Evolutionary conservation across 2,329 filamentous ascomycete species (phyloP).

Genomic region (Neopestalotiopsis clavispora): DNA sequence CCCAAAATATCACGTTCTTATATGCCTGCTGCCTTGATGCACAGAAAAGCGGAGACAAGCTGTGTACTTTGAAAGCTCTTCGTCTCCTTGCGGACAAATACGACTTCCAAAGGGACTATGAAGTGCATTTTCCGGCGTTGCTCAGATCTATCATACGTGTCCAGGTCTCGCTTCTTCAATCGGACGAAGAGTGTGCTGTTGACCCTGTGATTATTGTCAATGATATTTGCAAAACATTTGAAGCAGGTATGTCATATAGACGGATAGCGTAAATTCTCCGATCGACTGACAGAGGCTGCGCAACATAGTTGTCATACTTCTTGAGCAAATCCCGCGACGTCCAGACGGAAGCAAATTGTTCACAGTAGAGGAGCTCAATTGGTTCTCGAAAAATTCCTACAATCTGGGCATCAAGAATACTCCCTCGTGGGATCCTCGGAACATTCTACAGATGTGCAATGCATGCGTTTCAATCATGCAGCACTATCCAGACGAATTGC

Average conservation of each 20-base stretch:
- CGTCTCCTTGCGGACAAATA: slow-evolving; percentile 64
- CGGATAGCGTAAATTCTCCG: slow-evolving; percentile 2
- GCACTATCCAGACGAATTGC: slow-evolving; percentile 53
- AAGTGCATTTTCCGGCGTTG: slow-evolving; percentile 66
- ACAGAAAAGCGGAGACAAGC: slow-evolving; percentile 65
- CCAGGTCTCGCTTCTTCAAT: slow-evolving; percentile 47
- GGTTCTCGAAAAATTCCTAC: slow-evolving; percentile 85
- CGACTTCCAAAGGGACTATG: slow-evolving; percentile 49
- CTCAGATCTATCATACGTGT: slow-evolving; percentile 65
- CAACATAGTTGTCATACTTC: slow-evolving; percentile 47
- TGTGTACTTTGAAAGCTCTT: slow-evolving; percentile 63
- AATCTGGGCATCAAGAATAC: slow-evolving; percentile 72
- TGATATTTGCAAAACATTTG: slow-evolving; percentile 60
- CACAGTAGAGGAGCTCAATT: slow-evolving; percentile 71
- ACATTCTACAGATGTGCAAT: slow-evolving; percentile 61
- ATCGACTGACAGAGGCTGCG: slow-evolving; percentile 23
- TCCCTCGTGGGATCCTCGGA: slow-evolving; percentile 55
- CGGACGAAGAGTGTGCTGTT: slow-evolving; percentile 24
- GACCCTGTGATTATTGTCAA: slow-evolving; percentile 35
- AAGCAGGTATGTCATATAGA: slow-evolving; percentile 41
- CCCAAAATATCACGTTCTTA: slow-evolving; percentile 66
- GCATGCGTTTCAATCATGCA: slow-evolving; percentile 58
- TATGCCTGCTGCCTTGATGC: slow-evolving; percentile 84
- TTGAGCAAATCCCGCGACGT: slow-evolving; percentile 42
- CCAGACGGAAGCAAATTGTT: slow-evolving; percentile 56